A percentile compares a stretch with the other conserved stretches of the same genome.
phyloP scores from a whole-genome alignment of 208 protist genomes.

The Wallacemonas rigidus region DNA sequence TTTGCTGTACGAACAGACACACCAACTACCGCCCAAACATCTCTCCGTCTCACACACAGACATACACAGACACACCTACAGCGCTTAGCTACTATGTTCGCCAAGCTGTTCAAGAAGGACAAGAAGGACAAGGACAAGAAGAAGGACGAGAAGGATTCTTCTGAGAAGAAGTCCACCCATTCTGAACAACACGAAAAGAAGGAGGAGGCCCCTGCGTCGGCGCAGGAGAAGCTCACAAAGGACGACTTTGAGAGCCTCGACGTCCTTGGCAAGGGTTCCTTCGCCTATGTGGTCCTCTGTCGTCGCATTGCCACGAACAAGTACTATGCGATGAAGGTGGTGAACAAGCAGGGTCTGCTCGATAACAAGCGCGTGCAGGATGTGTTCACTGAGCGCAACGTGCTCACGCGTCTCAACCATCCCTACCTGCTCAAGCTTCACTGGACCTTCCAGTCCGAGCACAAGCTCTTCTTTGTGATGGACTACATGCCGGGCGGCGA shows the following conservation, averaged over 20 bases:
- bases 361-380: slow-evolving; percentile 92
- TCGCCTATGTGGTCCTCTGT: slow-evolving; percentile 95
- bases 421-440: slow-evolving; percentile 94
- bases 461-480: slow-evolving; percentile 96
- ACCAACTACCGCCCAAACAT: background rate
- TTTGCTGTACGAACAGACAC: background rate
- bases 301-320: slow-evolving; percentile 85
- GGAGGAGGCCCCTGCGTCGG: slow-evolving; percentile 22
- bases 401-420: slow-evolving; percentile 93
- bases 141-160: slow-evolving; percentile 39
- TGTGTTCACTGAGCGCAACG: slow-evolving; percentile 92
- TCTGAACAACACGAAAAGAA: slow-evolving; percentile 26
- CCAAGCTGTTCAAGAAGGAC: slow-evolving; percentile 84
- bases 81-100: slow-evolving; percentile 56
- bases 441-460: slow-evolving; percentile 96
- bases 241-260: slow-evolving; percentile 93
- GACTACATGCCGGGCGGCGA: slow-evolving; percentile 96
- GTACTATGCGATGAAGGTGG: slow-evolving; percentile 95
- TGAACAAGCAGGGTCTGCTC: slow-evolving; percentile 90
- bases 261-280: slow-evolving; percentile 94
- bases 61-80: background rate
- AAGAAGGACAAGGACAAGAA: slow-evolving; percentile 93
- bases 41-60: background rate
- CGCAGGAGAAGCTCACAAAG: slow-evolving; percentile 85
- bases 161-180: slow-evolving; percentile 31